Percentiles rank a stretch among this genome's conserved stretches.
Evolutionary conservation across 495 filamentous ascomycete genomes (phyloP).

Genomic region (Cetradonia linearis): DNA sequence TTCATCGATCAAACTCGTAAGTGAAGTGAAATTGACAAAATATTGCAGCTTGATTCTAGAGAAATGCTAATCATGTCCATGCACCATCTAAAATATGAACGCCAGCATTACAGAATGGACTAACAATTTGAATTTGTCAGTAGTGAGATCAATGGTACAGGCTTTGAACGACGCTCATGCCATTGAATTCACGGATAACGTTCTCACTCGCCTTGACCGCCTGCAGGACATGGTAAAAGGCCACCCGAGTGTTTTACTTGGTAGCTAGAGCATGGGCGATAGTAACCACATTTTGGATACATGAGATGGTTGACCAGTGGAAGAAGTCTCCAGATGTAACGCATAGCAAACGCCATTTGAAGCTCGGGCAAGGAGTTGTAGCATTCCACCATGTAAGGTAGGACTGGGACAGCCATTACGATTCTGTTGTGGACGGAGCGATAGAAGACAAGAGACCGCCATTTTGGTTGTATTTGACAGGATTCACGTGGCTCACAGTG

Average conservation of each 20-base stretch:
- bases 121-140: background rate
- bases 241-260: constrained; percentile 11
- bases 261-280: constrained; percentile 14
- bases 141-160: background rate
- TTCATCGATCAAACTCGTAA: no score
- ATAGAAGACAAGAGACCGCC: background rate
- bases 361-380: constrained; percentile 11
- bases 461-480: no score
- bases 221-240: constrained; percentile 11
- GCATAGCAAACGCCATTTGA: constrained; percentile 3
- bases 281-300: constrained; percentile 11
- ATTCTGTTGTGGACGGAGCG: background rate
- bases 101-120: background rate
- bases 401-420: constrained; percentile 1
- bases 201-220: constrained; percentile 14
- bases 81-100: no score
- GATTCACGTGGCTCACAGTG: background rate
- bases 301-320: background rate
- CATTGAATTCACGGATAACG: constrained; percentile 16
- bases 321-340: constrained; percentile 10
- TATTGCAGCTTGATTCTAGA: no score
- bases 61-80: no score
- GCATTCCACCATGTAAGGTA: background rate
- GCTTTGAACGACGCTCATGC: constrained; percentile 5
- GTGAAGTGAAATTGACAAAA: no score